Conservation (phyloP, 2,329 filamentous ascomycete genomes). For the Cordyceps farinosa region DNA sequence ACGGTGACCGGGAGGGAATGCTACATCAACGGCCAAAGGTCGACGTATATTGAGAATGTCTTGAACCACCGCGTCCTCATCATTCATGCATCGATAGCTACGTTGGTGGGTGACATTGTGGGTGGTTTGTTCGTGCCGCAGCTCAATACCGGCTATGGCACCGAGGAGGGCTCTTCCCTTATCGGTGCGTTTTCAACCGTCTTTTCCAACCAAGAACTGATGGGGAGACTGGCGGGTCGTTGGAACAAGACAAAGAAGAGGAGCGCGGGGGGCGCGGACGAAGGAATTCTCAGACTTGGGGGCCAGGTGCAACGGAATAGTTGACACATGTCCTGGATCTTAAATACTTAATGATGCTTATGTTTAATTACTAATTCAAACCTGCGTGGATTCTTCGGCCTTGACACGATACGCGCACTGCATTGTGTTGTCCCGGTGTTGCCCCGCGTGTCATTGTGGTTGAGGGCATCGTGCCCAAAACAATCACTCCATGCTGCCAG, state of each 20-base stretch:
- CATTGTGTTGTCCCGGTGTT: too few relatives aligned
- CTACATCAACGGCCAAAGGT: not conserved
- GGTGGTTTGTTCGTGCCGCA: constrained; percentile 1
- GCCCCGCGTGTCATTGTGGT: too few relatives aligned
- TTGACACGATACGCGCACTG: too few relatives aligned
- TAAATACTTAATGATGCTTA: not conserved
- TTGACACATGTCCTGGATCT: not conserved
- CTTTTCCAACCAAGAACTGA: not conserved
- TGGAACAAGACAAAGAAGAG: constrained; percentile 6
- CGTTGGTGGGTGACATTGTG: not conserved
- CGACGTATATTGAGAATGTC: not conserved
- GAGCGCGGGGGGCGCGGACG: not conserved
- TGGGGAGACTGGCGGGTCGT: not conserved
- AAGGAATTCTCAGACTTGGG: not conserved
- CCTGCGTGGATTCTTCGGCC: too few relatives aligned
- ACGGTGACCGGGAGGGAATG: constrained; percentile 2
- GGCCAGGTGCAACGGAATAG: not conserved
- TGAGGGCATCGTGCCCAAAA: too few relatives aligned
- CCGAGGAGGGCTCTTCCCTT: not conserved
- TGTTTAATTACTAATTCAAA: not conserved
- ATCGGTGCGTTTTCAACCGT: not conserved
- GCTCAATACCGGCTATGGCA: not conserved
- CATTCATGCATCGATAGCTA: not conserved
- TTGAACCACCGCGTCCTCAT: not conserved
- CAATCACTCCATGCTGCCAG: too few relatives aligned